Percentiles rank a stretch among this genome's conserved stretches.
These are phyloP conservation scores for Mortierella sp. DNA, from an alignment of 371 early-diverging fungal genomes.

Conservation along the genomic window DNA sequence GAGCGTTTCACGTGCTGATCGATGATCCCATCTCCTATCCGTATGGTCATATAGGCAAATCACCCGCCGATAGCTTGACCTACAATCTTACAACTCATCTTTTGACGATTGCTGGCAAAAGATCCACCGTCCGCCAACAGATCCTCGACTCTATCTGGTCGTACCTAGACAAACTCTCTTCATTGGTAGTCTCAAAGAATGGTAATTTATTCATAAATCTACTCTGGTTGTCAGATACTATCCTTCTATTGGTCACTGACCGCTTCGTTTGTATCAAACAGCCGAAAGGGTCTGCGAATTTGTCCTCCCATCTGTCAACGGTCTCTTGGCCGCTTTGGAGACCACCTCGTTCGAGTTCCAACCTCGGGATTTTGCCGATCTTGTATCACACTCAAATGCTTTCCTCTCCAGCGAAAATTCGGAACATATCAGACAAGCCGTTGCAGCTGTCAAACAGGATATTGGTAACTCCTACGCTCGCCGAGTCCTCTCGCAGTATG, in stretches of 20 bases:
- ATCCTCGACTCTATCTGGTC: conserved; percentile 62
- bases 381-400: conserved; percentile 64
- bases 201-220: conserved; percentile 7
- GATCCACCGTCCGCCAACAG: conserved; percentile 47
- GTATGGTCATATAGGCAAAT: conserved; percentile 17
- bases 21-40: conserved; percentile 3
- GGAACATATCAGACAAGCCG: conserved; percentile 65
- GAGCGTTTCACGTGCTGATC: conserved; percentile 7
- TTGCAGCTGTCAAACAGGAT: conserved; percentile 60
- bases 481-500: conserved; percentile 65
- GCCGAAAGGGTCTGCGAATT: conserved; percentile 70
- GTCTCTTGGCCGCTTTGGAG: conserved; percentile 74
- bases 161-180: conserved; percentile 57
- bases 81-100: conserved; percentile 52
- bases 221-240: neutral
- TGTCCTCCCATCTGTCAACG: conserved; percentile 76
- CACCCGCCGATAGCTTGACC: conserved; percentile 44
- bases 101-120: conserved; percentile 62
- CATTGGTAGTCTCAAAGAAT: conserved; percentile 36
- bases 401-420: conserved; percentile 67
- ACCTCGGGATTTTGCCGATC: conserved; percentile 60
- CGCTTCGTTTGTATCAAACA: conserved; percentile 11
- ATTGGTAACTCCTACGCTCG: conserved; percentile 12
- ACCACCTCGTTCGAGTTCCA: conserved; percentile 65
- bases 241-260: neutral